These are phyloP conservation scores for Aspergillus candidus DNA, from an alignment of 2,329 filamentous ascomycete species.

Conservation along the genomic window DNA sequence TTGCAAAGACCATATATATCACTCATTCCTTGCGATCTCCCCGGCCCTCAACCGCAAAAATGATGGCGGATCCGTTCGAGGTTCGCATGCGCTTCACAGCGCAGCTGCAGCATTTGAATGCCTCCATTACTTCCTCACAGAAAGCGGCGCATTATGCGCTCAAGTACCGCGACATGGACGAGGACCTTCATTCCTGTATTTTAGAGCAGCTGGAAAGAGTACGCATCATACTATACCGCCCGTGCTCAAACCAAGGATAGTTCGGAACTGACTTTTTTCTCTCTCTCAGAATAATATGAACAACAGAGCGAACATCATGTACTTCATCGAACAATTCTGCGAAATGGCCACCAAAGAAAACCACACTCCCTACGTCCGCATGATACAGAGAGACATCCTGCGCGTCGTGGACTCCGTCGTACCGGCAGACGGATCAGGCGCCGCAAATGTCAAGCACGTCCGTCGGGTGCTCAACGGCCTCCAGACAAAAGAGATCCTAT, in stretches of 20 bases:
- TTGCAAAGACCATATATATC: background rate
- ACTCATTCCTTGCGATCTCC: background rate
- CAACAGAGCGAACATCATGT: slow-evolving; percentile 96
- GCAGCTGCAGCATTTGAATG: slow-evolving; percentile 84
- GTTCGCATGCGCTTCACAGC: slow-evolving; percentile 95
- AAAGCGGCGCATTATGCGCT: slow-evolving; percentile 94
- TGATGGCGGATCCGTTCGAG: slow-evolving; percentile 86
- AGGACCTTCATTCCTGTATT: slow-evolving; percentile 96
- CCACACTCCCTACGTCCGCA: slow-evolving; percentile 75
- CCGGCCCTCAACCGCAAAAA: slow-evolving; percentile 17
- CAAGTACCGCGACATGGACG: slow-evolving; percentile 88
- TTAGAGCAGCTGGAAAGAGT: slow-evolving; percentile 88
- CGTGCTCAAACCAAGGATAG: background rate
- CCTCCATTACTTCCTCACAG: slow-evolving; percentile 78
- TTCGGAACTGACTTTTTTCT: background rate
- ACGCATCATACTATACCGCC: slow-evolving; percentile 17
- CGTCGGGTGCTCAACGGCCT: slow-evolving; percentile 70
- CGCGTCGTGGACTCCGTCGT: slow-evolving; percentile 88
- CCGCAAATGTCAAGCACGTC: slow-evolving; percentile 90
- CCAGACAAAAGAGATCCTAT: slow-evolving; percentile 64
- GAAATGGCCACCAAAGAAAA: slow-evolving; percentile 73
- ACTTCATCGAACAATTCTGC: slow-evolving; percentile 93
- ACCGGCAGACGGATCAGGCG: slow-evolving; percentile 76
- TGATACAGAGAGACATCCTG: slow-evolving; percentile 92
- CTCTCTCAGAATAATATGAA: slow-evolving; percentile 77